These are phyloP conservation scores for Wallacemonas sp. DNA, from an alignment of 208 protist genomes.

Conservation along the genomic window DNA sequence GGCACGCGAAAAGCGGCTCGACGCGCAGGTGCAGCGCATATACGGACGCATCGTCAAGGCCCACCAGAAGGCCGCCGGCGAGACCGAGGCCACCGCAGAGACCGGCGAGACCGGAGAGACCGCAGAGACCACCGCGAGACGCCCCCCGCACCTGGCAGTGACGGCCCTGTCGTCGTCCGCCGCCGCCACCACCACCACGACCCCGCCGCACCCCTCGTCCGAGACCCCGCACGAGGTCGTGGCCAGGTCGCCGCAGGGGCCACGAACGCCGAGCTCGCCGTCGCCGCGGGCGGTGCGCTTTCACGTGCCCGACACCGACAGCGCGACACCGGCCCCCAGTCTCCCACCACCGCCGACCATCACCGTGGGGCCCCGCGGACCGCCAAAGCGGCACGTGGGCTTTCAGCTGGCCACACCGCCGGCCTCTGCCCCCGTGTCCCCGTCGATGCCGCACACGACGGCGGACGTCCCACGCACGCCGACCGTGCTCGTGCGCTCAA, in stretches of 20 bases:
- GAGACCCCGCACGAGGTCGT: not conserved
- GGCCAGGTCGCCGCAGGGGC: not conserved
- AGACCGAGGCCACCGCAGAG: not conserved
- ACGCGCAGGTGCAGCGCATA: slow-evolving; percentile 6
- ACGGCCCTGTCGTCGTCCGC: no score
- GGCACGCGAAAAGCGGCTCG: not conserved
- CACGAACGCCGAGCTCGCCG: not conserved
- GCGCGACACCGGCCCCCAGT: not conserved
- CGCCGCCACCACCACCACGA: no score
- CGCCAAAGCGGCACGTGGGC: not conserved
- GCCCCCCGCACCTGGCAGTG: no score
- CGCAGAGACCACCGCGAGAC: no score
- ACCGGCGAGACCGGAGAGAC: no score
- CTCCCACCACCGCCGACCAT: not conserved
- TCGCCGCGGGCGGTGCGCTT: not conserved
- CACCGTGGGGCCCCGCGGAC: not conserved
- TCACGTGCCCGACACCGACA: not conserved
- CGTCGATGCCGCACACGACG: no score
- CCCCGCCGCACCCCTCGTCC: not conserved
- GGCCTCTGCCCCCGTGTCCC: not conserved
- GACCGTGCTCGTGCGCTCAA: no score
- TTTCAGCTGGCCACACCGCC: not conserved
- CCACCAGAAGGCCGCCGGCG: not conserved
- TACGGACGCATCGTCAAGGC: slow-evolving; percentile 15
- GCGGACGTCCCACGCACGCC: no score